Percentiles rank a stretch among this genome's conserved stretches.
Conservation (phyloP, 2,329 filamentous ascomycete species). For the Leptographium galeiforme region DNA sequence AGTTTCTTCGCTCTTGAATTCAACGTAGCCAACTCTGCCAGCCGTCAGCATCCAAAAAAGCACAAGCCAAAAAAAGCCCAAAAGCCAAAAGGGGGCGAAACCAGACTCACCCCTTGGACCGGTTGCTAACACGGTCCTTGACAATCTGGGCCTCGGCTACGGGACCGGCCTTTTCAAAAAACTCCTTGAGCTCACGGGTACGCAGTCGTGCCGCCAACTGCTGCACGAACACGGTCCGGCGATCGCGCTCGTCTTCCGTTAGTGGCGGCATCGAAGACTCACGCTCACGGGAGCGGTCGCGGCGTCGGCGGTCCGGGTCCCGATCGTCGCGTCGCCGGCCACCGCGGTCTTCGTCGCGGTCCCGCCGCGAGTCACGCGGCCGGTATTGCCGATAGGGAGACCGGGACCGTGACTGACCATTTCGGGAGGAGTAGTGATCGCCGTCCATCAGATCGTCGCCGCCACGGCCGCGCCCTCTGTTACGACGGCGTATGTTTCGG, state of each 20-base stretch:
- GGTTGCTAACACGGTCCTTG: constrained; percentile 89
- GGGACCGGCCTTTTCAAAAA: constrained; percentile 88
- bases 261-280: constrained; percentile 49
- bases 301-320: constrained; percentile 1
- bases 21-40: constrained; percentile 88
- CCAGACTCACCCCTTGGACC: constrained; percentile 93
- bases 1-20: constrained; percentile 93
- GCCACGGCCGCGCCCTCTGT: constrained; percentile 15
- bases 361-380: constrained; percentile 32
- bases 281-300: constrained; percentile 21
- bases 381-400: constrained; percentile 52
- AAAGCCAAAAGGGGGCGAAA: background rate
- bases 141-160: constrained; percentile 98
- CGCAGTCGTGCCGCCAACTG: constrained; percentile 89
- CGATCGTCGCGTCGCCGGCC: background rate
- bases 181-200: constrained; percentile 82
- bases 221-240: constrained; percentile 94
- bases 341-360: constrained; percentile 24
- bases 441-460: constrained; percentile 20
- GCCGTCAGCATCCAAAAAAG: constrained; percentile 1
- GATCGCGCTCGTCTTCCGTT: constrained; percentile 91
- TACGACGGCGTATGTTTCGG: constrained; percentile 53
- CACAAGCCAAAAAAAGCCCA: background rate
- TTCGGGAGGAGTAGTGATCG: constrained; percentile 18
- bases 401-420: constrained; percentile 61